phyloP scores from a whole-genome alignment of 805 yeast genomes.

The Ogataea paradorogensis region DNA sequence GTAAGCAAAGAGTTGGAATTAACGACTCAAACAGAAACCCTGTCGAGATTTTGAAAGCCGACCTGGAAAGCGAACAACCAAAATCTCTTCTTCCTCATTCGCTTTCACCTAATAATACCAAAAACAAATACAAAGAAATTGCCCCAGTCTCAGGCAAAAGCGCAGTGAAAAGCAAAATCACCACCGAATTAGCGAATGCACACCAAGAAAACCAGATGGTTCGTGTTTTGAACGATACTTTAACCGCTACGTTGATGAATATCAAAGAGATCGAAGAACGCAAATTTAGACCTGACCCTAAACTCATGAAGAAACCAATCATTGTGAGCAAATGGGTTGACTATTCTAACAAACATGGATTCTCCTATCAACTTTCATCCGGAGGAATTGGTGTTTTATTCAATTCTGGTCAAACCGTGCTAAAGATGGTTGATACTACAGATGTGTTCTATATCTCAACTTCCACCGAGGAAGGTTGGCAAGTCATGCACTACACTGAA shows the following conservation, averaged over 20 bases:
- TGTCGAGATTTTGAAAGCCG: slow-evolving; percentile 66
- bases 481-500: slow-evolving; percentile 44
- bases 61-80: slow-evolving; percentile 65
- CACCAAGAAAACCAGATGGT: slow-evolving; percentile 30
- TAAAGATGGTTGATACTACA: slow-evolving; percentile 63
- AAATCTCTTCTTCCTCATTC: slow-evolving; percentile 78
- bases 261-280: slow-evolving; percentile 29
- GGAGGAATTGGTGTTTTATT: slow-evolving; percentile 89
- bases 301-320: slow-evolving; percentile 48
- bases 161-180: slow-evolving; percentile 27
- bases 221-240: slow-evolving; percentile 25
- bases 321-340: slow-evolving; percentile 97
- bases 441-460: slow-evolving; percentile 63
- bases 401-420: slow-evolving; percentile 78
- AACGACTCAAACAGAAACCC: slow-evolving; percentile 51
- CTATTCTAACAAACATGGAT: slow-evolving; percentile 92
- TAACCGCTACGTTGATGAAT: slow-evolving; percentile 28
- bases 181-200: slow-evolving; percentile 29
- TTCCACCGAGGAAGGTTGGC: slow-evolving; percentile 51
- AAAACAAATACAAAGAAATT: slow-evolving; percentile 78
- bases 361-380: slow-evolving; percentile 87
- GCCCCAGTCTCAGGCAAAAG: slow-evolving; percentile 25
- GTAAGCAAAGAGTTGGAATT: slow-evolving; percentile 61
- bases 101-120: slow-evolving; percentile 89
- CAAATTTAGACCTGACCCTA: slow-evolving; percentile 11